Evolutionary conservation across 352 stramenopile genomes (phyloP).

Genomic region (Phytophthora ramorum): DNA sequence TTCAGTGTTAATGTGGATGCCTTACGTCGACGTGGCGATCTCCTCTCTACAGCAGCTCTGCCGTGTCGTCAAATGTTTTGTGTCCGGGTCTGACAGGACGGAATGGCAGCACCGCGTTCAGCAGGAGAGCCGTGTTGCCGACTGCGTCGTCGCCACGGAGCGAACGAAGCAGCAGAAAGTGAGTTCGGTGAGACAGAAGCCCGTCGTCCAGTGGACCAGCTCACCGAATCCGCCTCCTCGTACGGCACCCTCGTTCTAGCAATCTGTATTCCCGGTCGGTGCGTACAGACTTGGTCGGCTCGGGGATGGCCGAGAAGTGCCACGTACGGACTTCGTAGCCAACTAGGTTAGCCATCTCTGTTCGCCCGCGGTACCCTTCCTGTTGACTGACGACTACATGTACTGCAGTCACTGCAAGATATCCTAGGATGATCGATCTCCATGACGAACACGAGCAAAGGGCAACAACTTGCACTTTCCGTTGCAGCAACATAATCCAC

Average conservation of each 20-base stretch:
- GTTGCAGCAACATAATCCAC: slow-evolving; percentile 1
- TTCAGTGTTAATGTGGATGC: slow-evolving; percentile 11
- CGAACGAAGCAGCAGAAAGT: background rate
- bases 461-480: slow-evolving; percentile 3
- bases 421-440: background rate
- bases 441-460: background rate
- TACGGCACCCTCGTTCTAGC: no score
- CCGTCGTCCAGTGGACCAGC: no score
- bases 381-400: background rate
- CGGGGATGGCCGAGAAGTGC: no score
- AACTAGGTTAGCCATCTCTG: background rate
- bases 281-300: no score
- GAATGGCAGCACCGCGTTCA: slow-evolving; percentile 1
- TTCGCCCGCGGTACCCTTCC: background rate
- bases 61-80: slow-evolving; percentile 14
- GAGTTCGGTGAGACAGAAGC: slow-evolving; percentile 11
- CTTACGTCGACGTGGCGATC: slow-evolving; percentile 3
- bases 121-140: slow-evolving; percentile 1
- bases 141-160: background rate
- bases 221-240: no score
- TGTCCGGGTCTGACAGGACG: slow-evolving; percentile 3
- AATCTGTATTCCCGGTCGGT: no score
- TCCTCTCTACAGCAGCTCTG: background rate
- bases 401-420: background rate
- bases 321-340: no score